Evolutionary conservation across 176 grass and related monocot species (phyloP).

Genomic region (Melocanna baccifera): DNA sequence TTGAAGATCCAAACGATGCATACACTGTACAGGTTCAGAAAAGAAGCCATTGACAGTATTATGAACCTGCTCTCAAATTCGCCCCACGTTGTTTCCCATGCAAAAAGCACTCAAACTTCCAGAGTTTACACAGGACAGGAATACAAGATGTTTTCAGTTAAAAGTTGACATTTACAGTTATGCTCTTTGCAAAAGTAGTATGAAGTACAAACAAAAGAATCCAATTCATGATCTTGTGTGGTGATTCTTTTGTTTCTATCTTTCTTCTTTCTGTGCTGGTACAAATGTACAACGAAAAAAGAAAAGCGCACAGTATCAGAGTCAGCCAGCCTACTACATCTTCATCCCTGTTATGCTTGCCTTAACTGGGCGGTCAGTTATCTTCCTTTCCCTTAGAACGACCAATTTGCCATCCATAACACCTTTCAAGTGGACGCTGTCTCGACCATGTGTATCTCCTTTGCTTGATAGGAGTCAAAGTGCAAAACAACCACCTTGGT

Average conservation of each 20-base stretch:
- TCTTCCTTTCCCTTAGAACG: background rate
- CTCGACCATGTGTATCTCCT: background rate
- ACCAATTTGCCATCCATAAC: background rate
- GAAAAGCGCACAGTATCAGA: background rate
- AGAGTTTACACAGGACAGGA: background rate
- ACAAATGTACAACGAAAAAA: slow-evolving; percentile 5
- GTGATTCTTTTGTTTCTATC: background rate
- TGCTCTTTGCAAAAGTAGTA: background rate
- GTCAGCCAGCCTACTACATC: slow-evolving; percentile 1
- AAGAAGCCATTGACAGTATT: background rate
- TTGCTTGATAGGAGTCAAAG: background rate
- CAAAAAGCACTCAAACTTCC: background rate
- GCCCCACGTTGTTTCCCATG: background rate
- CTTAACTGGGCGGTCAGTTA: slow-evolving; percentile 14
- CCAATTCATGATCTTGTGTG: background rate
- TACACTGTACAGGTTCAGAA: background rate
- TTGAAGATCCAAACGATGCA: background rate
- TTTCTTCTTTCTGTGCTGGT: slow-evolving; percentile 22
- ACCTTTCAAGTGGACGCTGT: background rate
- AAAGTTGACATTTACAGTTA: background rate
- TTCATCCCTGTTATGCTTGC: background rate
- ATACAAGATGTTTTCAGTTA: background rate
- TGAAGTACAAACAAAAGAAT: background rate
- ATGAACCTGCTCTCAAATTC: background rate
- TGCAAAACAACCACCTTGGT: background rate